Percentiles rank a stretch among this genome's conserved stretches.
Evolutionary conservation across 331 rosid genomes (phyloP).

Genomic region (Acacia concinna): DNA sequence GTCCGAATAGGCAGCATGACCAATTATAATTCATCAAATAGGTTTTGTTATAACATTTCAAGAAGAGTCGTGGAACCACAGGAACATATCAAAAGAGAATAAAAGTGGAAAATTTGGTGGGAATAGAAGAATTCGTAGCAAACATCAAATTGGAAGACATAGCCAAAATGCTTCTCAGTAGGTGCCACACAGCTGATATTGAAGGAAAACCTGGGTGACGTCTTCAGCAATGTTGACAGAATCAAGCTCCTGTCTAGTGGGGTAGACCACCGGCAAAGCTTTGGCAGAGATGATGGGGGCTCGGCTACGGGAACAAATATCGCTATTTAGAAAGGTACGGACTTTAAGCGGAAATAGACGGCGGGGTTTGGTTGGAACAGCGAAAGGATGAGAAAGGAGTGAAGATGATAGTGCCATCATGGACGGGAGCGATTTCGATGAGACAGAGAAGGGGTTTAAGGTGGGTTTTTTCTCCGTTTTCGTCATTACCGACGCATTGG

Average conservation of each 20-base stretch:
- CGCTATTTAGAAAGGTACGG: conserved; percentile 9
- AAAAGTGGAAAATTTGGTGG: neutral
- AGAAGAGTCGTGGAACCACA: neutral
- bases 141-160: neutral
- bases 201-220: conserved; percentile 72
- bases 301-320: neutral
- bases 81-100: neutral
- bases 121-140: neutral
- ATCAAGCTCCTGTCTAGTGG: conserved; percentile 57
- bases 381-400: conserved; percentile 30
- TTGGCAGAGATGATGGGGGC: conserved; percentile 32
- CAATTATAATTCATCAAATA: neutral
- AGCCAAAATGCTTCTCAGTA: neutral
- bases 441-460: conserved; percentile 36
- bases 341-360: conserved; percentile 14
- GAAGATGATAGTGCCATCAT: conserved; percentile 46
- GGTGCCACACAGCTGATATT: neutral
- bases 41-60: neutral
- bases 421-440: neutral
- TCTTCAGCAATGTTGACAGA: conserved; percentile 90
- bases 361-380: conserved; percentile 20
- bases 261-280: conserved; percentile 29
- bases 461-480: conserved; percentile 16
- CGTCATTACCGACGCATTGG: neutral
- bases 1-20: neutral